A percentile compares a stretch with the other conserved stretches of the same genome.
phyloP scores from a whole-genome alignment of 2,329 filamentous ascomycete genomes.

The Thermothelomyces thermophilus region DNA sequence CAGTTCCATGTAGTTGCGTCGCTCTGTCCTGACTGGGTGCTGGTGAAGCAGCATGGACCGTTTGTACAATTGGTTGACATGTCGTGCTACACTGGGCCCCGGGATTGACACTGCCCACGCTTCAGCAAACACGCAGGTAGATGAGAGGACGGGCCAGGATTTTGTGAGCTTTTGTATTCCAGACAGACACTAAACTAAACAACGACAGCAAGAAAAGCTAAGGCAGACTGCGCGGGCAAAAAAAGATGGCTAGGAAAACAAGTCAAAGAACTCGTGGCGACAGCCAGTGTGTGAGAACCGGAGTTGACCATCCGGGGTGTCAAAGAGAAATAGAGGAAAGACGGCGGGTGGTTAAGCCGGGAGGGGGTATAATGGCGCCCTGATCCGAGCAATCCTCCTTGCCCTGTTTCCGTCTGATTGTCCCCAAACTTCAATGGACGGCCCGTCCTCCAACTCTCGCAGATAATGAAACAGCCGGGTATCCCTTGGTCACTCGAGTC shows the following conservation, averaged over 20 bases:
- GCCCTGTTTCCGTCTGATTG: not conserved
- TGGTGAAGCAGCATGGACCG: too few relatives aligned
- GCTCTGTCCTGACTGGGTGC: too few relatives aligned
- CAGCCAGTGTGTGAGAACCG: conserved; percentile 6
- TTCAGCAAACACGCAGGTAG: not conserved
- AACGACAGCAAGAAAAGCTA: conserved; percentile 14
- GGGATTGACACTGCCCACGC: too few relatives aligned
- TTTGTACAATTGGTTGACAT: too few relatives aligned
- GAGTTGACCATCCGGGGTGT: not conserved
- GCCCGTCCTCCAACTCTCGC: not conserved
- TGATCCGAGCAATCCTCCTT: conserved; percentile 11
- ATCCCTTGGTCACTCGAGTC: not conserved
- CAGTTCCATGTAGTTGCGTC: too few relatives aligned
- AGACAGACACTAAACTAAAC: conserved; percentile 23
- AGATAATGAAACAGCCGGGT: not conserved
- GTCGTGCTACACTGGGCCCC: too few relatives aligned
- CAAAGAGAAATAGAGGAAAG: conserved; percentile 1
- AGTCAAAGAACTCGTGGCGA: conserved; percentile 7
- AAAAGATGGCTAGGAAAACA: conserved; percentile 12
- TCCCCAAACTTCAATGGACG: not conserved
- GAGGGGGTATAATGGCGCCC: conserved; percentile 17
- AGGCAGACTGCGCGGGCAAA: not conserved
- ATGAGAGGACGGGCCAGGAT: not conserved
- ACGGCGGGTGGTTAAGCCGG: conserved; percentile 1
- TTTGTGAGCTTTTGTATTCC: conserved; percentile 19